Evolutionary conservation across 2,329 filamentous ascomycete species (phyloP), one percentile per base, ranked within the genome.

Genomic region (Akanthomyces muscarius): DNA sequence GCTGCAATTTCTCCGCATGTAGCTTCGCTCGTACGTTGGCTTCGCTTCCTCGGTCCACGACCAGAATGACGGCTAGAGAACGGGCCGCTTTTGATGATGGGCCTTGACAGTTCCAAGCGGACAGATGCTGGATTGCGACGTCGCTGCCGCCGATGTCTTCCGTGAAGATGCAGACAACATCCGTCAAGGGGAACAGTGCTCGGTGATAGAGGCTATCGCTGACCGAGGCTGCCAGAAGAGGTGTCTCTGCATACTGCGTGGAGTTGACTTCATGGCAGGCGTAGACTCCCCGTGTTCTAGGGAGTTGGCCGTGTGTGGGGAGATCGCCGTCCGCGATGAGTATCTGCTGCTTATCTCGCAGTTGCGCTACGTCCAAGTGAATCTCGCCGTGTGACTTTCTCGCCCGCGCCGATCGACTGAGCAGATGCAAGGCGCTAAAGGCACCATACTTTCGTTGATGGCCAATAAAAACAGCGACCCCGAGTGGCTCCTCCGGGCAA

Each of bases 91-190:
- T 53, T 13, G 61, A 52, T 36, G 47, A 48, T 47, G 23, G 50
- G 23, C 33, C 25, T n/a, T 51, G 51, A 25, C 42, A 45, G 28
- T 23, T 48, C 61, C 61, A 63, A 7, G 54, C 4, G 21, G 53
- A n/a, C 25, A 63, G 36, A 28, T 30, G 61, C 23, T 41, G 54
- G n/a, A 59, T 41, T 21, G 54, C 44, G 23, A 21, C 30, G 14
- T 63, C 50, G n/a, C 52, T 55, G 16, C 61, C 61, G 7, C 61
- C 61, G 18, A 63, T 58, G 25, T 63, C 61, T 51, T 54, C 45
- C 23, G 52, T 53, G 45, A 63, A 63, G n/a, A 63, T 16, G 30
- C 61, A 63, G 33, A 58, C 23, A 21, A 63, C 54, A 58, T 63
- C 61, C 8, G 45, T 36, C 28, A 63, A 55, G 10, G 61, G 53